Conservation (phyloP, 1,284 basidiomycete genomes). For the Trichosporon asahii region DNA sequence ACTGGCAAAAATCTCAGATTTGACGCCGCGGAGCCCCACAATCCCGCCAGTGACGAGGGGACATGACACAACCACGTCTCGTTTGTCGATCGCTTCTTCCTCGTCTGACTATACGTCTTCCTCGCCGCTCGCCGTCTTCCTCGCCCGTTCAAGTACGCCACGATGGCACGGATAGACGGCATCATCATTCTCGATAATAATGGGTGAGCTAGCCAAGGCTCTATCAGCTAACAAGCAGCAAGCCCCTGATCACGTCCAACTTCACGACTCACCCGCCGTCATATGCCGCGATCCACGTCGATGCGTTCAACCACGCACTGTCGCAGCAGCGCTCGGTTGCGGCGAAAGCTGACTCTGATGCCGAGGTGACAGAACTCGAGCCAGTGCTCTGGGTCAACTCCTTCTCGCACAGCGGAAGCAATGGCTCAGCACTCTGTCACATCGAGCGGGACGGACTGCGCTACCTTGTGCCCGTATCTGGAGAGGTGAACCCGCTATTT, state of each 20-base stretch:
- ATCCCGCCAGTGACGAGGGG: neutral
- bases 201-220: constrained; percentile 58
- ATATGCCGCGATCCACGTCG: constrained; percentile 80
- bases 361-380: constrained; percentile 20
- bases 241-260: constrained; percentile 84
- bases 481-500: constrained; percentile 76
- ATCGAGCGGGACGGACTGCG: constrained; percentile 68
- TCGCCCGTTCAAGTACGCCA: neutral
- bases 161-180: constrained; percentile 66
- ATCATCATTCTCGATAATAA: constrained; percentile 79
- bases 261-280: constrained; percentile 74
- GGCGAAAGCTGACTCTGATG: neutral
- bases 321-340: constrained; percentile 54
- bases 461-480: constrained; percentile 74
- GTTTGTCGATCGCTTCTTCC: neutral
- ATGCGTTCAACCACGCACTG: constrained; percentile 73
- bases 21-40: neutral
- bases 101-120: neutral
- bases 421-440: constrained; percentile 58
- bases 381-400: constrained; percentile 49
- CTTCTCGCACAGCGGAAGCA: constrained; percentile 24
- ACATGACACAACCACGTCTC: constrained; percentile 10
- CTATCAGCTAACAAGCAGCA: constrained; percentile 55
- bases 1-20: constrained; percentile 5
- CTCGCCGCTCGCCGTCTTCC: neutral